Conservation (phyloP, 441 rosid genomes). For the Euphorbia celastroides region DNA sequence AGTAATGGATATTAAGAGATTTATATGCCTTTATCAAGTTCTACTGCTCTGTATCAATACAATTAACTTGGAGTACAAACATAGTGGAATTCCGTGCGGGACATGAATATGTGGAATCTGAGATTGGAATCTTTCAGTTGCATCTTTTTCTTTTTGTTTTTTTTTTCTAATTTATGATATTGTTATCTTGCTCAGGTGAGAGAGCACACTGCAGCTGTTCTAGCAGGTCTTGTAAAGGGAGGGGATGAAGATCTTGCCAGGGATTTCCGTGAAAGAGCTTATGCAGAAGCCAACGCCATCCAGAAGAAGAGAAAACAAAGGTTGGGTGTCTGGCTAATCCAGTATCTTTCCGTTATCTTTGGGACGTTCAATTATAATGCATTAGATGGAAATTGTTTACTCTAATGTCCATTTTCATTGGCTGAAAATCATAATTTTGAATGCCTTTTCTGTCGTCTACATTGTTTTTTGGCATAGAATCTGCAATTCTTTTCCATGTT, state of each 20-base stretch:
- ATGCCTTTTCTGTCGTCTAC: not conserved
- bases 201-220: constrained; percentile 97
- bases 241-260: constrained; percentile 83
- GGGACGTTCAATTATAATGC: not conserved
- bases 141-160: not conserved
- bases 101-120: constrained; percentile 9
- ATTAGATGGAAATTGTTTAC: not conserved
- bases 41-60: constrained; percentile 1
- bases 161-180: constrained; percentile 15
- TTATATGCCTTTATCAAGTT: not conserved
- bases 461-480: not conserved
- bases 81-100: constrained; percentile 1
- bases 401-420: not conserved
- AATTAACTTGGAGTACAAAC: not conserved
- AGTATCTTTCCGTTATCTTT: not conserved
- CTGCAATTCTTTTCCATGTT: not conserved
- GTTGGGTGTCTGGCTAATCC: constrained; percentile 21
- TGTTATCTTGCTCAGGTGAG: constrained; percentile 60
- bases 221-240: constrained; percentile 96
- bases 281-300: constrained; percentile 58
- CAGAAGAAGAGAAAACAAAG: constrained; percentile 64
- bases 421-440: not conserved
- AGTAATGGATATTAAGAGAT: constrained; percentile 6
- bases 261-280: constrained; percentile 83
- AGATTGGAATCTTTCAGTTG: constrained; percentile 1